Evolutionary conservation across 2,329 filamentous ascomycete genomes (phyloP), one percentile per base, ranked within the genome.

Genomic region (Diaporthe destruens): DNA sequence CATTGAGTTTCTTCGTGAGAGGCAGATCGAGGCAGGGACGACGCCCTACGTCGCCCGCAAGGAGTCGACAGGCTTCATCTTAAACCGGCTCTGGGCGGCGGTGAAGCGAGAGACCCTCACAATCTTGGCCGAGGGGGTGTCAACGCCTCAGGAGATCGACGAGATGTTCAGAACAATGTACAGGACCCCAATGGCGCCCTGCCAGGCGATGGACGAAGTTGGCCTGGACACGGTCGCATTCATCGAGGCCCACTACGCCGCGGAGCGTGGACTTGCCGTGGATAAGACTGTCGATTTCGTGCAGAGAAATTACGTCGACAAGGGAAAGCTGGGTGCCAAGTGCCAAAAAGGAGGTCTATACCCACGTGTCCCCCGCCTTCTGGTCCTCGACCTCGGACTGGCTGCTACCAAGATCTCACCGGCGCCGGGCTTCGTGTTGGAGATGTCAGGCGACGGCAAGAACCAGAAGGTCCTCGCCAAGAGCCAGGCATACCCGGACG

Each of bases 261-360:
- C 82, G 3, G 87, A 89, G 76, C 84, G 87, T 5, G 81, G 82
- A 0, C 79, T 88, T 0, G 76, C 80, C 2, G 67, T 79, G 0
- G 78, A 78, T 2, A 80, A 82, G 18, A 84, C 85, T 0, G 80
- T 87, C 16, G 80, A 86, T 70, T 89, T 80, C 73, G 78, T 89
- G 3, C 78, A 82, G 23, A 78, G 82, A 11, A 78, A 80, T 7
- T 89, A 85, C 75, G 77, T 89, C 54, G 78, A 82, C 18, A 73
- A 85, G 7, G 86, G 86, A 7, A 86, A 81, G 47, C 78, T 89
- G 0, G 87, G 87, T 2, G 75, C 73, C 18, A 88, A 87, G 75
- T 82, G 79, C 6, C 65, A 75, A 23, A 80, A 81, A 20, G 84
- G 85, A 47, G 84, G 85, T 1, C 76, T 86, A 2, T 81, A 82